Percentiles rank a stretch among this genome's conserved stretches.
Evolutionary conservation across 768 basidiomycete genomes (phyloP).

Genomic region (Hirschioporus abietinus): DNA sequence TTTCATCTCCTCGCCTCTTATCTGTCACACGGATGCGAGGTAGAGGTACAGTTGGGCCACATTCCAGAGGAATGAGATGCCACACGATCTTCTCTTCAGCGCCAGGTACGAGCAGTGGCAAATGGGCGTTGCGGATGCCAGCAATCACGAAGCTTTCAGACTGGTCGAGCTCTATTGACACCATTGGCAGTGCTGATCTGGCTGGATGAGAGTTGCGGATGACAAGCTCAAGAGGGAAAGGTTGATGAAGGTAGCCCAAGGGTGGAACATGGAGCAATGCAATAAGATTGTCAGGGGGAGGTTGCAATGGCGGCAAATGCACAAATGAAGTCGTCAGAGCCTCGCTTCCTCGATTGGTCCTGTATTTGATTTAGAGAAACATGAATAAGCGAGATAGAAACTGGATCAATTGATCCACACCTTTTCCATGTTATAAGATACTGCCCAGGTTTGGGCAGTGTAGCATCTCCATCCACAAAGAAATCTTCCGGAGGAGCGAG

Average conservation of each 20-base stretch:
- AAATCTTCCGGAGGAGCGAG: constrained; percentile 1
- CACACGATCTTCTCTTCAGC: constrained; percentile 61
- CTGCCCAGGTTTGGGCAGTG: constrained; percentile 32
- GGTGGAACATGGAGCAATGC: constrained; percentile 64
- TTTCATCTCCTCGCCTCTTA: constrained; percentile 33
- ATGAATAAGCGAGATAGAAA: background rate
- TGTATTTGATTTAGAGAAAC: background rate
- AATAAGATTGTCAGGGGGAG: constrained; percentile 45
- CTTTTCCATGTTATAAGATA: constrained; percentile 12
- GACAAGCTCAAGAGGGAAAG: constrained; percentile 48
- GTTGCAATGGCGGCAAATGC: constrained; percentile 4
- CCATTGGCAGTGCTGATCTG: constrained; percentile 62
- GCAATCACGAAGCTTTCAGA: constrained; percentile 78
- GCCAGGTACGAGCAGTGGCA: constrained; percentile 72
- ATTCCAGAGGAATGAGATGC: constrained; percentile 69
- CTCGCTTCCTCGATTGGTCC: background rate
- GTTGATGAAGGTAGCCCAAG: constrained; percentile 56
- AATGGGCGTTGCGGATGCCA: constrained; percentile 59
- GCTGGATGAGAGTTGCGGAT: constrained; percentile 62
- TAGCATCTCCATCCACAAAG: background rate
- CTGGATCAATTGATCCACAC: constrained; percentile 18
- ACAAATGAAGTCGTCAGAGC: constrained; percentile 1
- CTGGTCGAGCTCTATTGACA: constrained; percentile 66
- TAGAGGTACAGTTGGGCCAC: constrained; percentile 52
- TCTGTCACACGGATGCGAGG: constrained; percentile 59